Evolutionary conservation across 2,329 filamentous ascomycete genomes (phyloP), one percentile per base, ranked within the genome.

Genomic region (Hypoxylon sp.): DNA sequence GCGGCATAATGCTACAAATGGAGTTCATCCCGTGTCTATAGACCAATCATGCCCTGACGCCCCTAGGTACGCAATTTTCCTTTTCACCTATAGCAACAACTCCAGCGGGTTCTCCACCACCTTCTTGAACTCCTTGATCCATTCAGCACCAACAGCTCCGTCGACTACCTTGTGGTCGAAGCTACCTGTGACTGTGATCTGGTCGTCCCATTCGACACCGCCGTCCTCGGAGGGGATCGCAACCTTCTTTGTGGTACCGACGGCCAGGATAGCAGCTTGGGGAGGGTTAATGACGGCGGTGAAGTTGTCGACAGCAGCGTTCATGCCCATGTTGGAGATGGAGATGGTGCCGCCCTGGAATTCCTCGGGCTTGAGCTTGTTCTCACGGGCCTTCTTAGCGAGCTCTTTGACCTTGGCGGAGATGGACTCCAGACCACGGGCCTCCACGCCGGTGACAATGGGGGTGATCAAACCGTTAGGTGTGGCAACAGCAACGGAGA

Each of bases 281-380:
- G 96, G 96, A 71, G 96, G 96, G 89, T 99, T 99, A 87, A 99
- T 97, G 77, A 99, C 92, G 72, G 96, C 96, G 54, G 96, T 98
- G 84, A 99, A 99, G 79, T 94, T 89, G 83, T 98, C 94, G 69
- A 99, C 91, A 52, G 96, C 95, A 49, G 90, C 78, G 88, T 99
- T 99, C 96, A 99, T 99, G 81, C 96, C 96, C 96, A 99, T 97
- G 89, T 99, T 99, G 84, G 93, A 97, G 83, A 99, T 98, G 80
- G 95, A 97, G 83, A 99, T 97, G 79, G 93, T 97, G 79, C 96
- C 96, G 60, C 96, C 96, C 86, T 97, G 95, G 89, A 97, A 99
- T 83, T 99, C 94, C 81, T 99, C 95, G 49, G 96, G 96, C 91
- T 98, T 98, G 75, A 99, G 91, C 89, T 98, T 99, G 83, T 93